Conservation (phyloP, 805 yeast genomes). For the Wickerhamomyces chaumierensis region DNA sequence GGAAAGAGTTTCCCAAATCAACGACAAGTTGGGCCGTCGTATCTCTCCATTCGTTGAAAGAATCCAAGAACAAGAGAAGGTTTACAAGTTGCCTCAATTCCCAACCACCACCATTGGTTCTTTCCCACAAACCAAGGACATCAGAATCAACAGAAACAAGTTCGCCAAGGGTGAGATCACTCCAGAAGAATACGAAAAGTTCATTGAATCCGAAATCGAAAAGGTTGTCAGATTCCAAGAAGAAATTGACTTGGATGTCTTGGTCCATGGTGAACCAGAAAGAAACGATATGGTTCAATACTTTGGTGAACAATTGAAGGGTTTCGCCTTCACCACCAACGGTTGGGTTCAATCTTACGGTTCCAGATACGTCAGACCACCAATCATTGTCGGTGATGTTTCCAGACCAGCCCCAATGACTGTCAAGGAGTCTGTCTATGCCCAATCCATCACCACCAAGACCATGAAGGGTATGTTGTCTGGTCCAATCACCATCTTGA, state of each 20-base stretch:
- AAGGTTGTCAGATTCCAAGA: conserved; percentile 97
- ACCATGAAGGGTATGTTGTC: conserved; percentile 99
- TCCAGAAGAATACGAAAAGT: conserved; percentile 89
- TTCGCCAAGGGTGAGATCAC: conserved; percentile 94
- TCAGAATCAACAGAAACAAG: conserved; percentile 97
- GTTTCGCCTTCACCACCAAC: conserved; percentile 95
- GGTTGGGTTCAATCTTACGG: conserved; percentile 99
- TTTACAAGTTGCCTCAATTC: conserved; percentile 93
- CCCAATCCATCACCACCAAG: conserved; percentile 89
- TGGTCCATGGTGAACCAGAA: conserved; percentile 99
- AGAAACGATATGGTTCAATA: conserved; percentile 99
- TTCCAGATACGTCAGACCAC: conserved; percentile 99
- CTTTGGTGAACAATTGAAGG: conserved; percentile 98
- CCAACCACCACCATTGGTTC: conserved; percentile 99
- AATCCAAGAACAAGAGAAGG: conserved; percentile 74
- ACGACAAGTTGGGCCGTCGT: conserved; percentile 73
- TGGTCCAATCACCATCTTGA: conserved; percentile 98
- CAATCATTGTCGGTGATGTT: conserved; percentile 97
- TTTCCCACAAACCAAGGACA: conserved; percentile 99
- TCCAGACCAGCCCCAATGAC: conserved; percentile 98
- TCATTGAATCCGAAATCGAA: conserved; percentile 94
- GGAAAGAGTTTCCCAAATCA: conserved; percentile 70
- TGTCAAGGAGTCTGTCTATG: conserved; percentile 97
- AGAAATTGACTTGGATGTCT: conserved; percentile 94
- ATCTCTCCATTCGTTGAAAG: conserved; percentile 78